phyloP scores from a whole-genome alignment of 257 asterid species.

The Nicotiana paniculata region DNA sequence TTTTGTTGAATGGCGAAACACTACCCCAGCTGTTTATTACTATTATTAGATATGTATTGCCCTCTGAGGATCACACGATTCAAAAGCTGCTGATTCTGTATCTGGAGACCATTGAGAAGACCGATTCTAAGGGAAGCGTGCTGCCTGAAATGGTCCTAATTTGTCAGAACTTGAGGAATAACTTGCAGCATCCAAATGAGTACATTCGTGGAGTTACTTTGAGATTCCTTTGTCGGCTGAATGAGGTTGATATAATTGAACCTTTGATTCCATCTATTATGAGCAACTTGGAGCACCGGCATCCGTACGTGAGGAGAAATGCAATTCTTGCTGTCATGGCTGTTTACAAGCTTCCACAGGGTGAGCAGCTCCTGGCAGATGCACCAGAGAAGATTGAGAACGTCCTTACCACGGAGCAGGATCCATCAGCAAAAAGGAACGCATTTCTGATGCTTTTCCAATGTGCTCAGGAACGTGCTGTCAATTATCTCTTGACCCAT shows the following conservation, averaged over 20 bases:
- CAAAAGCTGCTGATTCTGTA: conserved; percentile 70
- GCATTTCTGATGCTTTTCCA: conserved; percentile 92
- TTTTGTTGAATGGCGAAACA: conserved; percentile 84
- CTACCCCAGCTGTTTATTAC: conserved; percentile 84
- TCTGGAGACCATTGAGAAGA: conserved; percentile 81
- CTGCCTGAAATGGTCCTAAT: conserved; percentile 90
- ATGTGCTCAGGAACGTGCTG: conserved; percentile 85
- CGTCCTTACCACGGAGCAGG: conserved; percentile 78
- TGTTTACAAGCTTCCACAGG: conserved; percentile 82
- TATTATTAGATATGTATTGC: conserved; percentile 76
- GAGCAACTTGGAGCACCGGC: conserved; percentile 78
- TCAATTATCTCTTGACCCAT: conserved; percentile 65
- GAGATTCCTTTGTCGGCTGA: conserved; percentile 88
- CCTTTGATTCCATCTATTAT: conserved; percentile 84
- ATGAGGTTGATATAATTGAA: conserved; percentile 79
- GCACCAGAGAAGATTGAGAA: conserved; percentile 96
- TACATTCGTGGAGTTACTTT: conserved; percentile 85
- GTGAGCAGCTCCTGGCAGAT: conserved; percentile 84
- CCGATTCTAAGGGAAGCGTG: conserved; percentile 73
- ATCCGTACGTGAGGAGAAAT: conserved; percentile 73
- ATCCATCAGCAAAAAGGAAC: conserved; percentile 79
- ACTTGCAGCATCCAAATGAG: conserved; percentile 90
- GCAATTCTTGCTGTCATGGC: conserved; percentile 89
- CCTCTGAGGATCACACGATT: conserved; percentile 84
- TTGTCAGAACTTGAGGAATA: conserved; percentile 82